Base-by-base conservation (phyloP, 73 alveolate species). In the Paramecium octaurelia region DNA sequence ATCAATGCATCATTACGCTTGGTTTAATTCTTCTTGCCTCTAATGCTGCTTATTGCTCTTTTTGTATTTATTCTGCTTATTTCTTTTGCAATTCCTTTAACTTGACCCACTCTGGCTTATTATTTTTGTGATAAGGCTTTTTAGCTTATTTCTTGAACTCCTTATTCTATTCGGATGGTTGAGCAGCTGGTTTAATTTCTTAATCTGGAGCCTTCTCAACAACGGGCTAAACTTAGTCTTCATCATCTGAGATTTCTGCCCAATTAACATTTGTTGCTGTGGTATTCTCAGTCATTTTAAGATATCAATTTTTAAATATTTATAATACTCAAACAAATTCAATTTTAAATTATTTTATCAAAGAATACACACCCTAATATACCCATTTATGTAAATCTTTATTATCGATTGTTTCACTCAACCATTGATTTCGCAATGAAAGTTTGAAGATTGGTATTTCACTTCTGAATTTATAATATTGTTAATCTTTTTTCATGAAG, bases 191-290 rank as follows among this genome's bases (percentile, higher is more conserved):
- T 34, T 54, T 54, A 4, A n/a, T 54, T 18, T 54, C 69, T 54
- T 54, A 54, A 18, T 54, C 69, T 54, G 69, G 69, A 54, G 31
- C 31, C 14, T 54, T 18, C 21, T 54, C 69, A 18, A 54, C 31
- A 4, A 16, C 21, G 18, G 69, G 14, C 21, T 54, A 54, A 18
- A n/a, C 69, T 18, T 54, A 54, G 12, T 48, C 31, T 54, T 54
- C 69, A 54, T 54, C 69, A n/a, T 59, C 77, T 1, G 77, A 59
- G 8, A 59, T 59, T 59, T 59, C 77, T 59, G 77, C 77, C 77
- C 77, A 59, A 18, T 59, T 18, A 2, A 59, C 77, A 59, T 59
- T 59, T 24, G 40, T 29, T 59, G 36, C 6, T 23, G 36, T 18
- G 11, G 77, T 48, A 48, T 48, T 59, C 36, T 59, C 31, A 8